Conservation (phyloP, 768 basidiomycete genomes). For the Naematelia encephala region DNA sequence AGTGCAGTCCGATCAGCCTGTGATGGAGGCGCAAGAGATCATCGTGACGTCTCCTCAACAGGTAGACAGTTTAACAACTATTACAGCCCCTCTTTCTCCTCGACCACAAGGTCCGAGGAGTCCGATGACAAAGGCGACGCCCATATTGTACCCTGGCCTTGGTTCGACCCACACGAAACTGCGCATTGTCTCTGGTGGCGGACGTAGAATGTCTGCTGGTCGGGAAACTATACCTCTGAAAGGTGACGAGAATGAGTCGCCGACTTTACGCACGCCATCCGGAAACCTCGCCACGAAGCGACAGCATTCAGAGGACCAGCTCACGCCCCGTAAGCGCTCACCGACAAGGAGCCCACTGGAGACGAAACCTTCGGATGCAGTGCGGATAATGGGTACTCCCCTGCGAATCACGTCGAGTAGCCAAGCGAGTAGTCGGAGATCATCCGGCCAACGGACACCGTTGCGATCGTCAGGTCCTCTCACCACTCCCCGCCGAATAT, state of each 20-base stretch:
- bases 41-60: constrained; percentile 12
- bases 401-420: not conserved
- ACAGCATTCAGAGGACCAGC: constrained; percentile 44
- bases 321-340: constrained; percentile 44
- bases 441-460: constrained; percentile 9
- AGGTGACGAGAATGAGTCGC: constrained; percentile 15
- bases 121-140: constrained; percentile 8
- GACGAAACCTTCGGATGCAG: constrained; percentile 4
- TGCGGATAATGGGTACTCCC: not conserved
- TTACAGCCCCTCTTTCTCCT: constrained; percentile 16
- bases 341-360: constrained; percentile 28
- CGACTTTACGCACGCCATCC: constrained; percentile 11
- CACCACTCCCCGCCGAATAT: constrained; percentile 9
- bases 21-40: not conserved
- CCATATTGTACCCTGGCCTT: not conserved
- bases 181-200: constrained; percentile 39
- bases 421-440: constrained; percentile 1
- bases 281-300: constrained; percentile 25
- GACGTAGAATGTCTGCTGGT: constrained; percentile 39
- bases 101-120: constrained; percentile 21
- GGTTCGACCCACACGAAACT: constrained; percentile 33
- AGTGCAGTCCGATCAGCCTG: not conserved
- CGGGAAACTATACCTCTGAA: constrained; percentile 39
- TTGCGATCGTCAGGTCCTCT: constrained; percentile 10
- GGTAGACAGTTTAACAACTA: not conserved